Evolutionary conservation across 768 basidiomycete genomes (phyloP), one percentile per base, ranked within the genome.

Genomic region (Mycena venus): DNA sequence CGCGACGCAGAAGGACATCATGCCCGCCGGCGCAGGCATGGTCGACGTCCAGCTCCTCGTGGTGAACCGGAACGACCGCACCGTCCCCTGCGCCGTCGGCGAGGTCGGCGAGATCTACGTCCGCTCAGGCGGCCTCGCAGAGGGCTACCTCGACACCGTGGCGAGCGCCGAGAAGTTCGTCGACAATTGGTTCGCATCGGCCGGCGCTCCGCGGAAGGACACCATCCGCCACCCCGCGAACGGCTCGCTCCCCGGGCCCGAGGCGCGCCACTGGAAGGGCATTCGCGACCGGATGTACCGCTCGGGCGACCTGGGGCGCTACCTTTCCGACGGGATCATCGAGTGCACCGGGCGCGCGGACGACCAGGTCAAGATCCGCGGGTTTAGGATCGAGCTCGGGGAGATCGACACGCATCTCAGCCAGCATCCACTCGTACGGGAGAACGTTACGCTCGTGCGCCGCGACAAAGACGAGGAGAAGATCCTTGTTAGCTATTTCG

Each of bases 401-500:
- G 98, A 99, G 83, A 98, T 99, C 76, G 98, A 99, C 82, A 98
- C 95, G 0, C 93, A 98, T 85, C 91, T 99, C 69, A 95, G 94
- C 78, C 93, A 97, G 79, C 97, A 99, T 81, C 94, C 96, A 10
- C 90, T 96, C 23, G 92, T 99, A 3, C 88, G 98, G n/a, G 98
- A 99, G 85, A 99, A 99, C 82, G 97, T 99, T 64, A 99, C 98
- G 2, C 90, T 99, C 44, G 97, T 99, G 53, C 87, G 98, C 77
- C 88, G 98, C 82, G 98, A 99, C 86, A 99, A 99, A 87, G 96
- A 99, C 83, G 98, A 99, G 84, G 98, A 99, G 86, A 99, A 99
- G 87, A 97, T 99, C 38, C 91, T 99, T 32, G 94, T 99, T 75
- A 96, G 95, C 83, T 99, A 99, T 83, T 96, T 99, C 77, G 98